phyloP scores from a whole-genome alignment of 148 eudicot genomes.

The Vaccinium macrocarpon region DNA sequence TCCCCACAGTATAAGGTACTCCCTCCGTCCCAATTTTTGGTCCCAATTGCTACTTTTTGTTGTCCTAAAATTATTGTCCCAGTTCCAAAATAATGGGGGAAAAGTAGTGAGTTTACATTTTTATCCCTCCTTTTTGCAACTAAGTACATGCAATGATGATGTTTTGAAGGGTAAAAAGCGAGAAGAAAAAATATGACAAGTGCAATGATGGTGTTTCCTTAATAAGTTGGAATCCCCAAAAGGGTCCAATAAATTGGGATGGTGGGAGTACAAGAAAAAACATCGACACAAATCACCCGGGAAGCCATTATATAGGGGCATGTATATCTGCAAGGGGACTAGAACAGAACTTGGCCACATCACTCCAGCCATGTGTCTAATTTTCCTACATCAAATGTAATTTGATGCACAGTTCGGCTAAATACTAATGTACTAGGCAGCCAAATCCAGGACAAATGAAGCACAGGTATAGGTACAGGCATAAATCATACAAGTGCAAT shows the following conservation, averaged over 20 bases:
- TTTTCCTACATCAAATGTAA: neutral
- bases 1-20: neutral
- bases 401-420: neutral
- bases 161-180: no score
- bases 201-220: no score
- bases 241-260: no score
- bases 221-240: no score
- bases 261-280: neutral
- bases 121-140: no score
- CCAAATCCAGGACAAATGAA: neutral
- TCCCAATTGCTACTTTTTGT: no score
- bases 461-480: neutral
- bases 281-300: neutral
- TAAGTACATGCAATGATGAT: no score
- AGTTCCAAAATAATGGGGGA: no score
- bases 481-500: neutral
- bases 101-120: no score
- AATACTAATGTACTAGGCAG: neutral
- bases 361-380: neutral
- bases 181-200: no score
- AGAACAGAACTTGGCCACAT: slow-evolving; percentile 6
- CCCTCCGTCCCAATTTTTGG: no score
- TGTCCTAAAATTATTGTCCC: no score
- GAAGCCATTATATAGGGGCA: neutral
- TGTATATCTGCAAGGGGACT: neutral